Evolutionary conservation across 306 rosid genomes (phyloP).

Genomic region (Citrullus amarus): DNA sequence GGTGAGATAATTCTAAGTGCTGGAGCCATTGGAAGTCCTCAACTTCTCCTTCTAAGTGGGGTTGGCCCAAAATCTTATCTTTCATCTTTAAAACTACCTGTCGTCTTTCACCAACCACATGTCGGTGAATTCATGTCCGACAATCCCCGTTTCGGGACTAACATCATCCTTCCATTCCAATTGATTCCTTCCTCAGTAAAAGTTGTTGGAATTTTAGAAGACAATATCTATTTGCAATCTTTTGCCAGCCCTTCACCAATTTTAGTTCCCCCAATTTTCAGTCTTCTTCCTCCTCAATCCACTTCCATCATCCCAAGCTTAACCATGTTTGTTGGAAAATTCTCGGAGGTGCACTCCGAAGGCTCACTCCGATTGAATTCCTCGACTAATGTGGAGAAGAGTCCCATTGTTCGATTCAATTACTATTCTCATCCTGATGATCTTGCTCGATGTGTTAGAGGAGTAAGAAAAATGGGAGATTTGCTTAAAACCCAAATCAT

Average conservation of each 20-base stretch:
- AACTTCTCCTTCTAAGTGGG: constrained; percentile 19
- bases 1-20: constrained; percentile 23
- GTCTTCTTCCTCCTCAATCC: not conserved
- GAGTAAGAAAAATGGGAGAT: not conserved
- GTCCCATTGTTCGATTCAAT: not conserved
- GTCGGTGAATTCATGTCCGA: constrained; percentile 18
- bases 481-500: not conserved
- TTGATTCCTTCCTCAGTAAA: not conserved
- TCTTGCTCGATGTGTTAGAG: not conserved
- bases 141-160: constrained; percentile 8
- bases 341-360: not conserved
- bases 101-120: constrained; percentile 4
- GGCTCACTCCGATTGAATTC: constrained; percentile 1
- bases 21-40: constrained; percentile 25
- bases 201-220: not conserved
- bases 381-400: not conserved
- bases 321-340: not conserved
- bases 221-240: not conserved
- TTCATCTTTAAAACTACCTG: constrained; percentile 6
- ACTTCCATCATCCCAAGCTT: not conserved
- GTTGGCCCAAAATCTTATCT: constrained; percentile 12
- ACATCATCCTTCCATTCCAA: not conserved
- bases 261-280: not conserved
- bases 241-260: not conserved
- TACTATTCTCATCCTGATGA: not conserved